Evolutionary conservation across 169 alveolate species (phyloP).

Genomic region (Plasmodium gaboni): DNA sequence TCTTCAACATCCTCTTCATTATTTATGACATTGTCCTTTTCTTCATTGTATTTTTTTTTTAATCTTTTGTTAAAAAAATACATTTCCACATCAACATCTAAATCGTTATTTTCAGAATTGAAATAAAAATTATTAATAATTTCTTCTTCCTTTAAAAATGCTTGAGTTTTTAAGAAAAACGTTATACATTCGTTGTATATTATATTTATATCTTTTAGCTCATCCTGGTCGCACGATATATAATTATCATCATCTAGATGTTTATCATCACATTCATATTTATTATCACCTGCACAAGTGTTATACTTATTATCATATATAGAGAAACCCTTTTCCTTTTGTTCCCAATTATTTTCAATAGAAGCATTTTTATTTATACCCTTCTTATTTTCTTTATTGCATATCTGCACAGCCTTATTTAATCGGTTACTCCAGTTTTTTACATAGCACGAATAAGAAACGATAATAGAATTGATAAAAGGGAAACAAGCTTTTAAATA

Average conservation of each 20-base stretch:
- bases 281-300: background rate
- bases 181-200: constrained; percentile 41
- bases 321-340: background rate
- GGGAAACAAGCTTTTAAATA: constrained; percentile 46
- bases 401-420: background rate
- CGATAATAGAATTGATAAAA: constrained; percentile 45
- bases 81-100: constrained; percentile 73
- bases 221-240: background rate
- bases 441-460: constrained; percentile 17
- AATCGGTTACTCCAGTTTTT: constrained; percentile 11
- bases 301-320: background rate
- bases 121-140: constrained; percentile 16
- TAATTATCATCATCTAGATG: too few relatives aligned
- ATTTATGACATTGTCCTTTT: background rate
- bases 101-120: constrained; percentile 20
- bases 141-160: constrained; percentile 31
- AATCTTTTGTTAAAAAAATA: constrained; percentile 61
- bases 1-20: background rate
- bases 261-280: background rate
- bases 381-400: background rate
- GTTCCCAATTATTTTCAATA: background rate
- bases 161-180: constrained; percentile 28
- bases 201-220: constrained; percentile 14
- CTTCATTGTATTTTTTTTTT: constrained; percentile 30
- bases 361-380: background rate